Percentiles rank a stretch among this genome's conserved stretches.
Evolutionary conservation across 306 rosid genomes (phyloP).

Genomic region (Ormosia semicastrata): DNA sequence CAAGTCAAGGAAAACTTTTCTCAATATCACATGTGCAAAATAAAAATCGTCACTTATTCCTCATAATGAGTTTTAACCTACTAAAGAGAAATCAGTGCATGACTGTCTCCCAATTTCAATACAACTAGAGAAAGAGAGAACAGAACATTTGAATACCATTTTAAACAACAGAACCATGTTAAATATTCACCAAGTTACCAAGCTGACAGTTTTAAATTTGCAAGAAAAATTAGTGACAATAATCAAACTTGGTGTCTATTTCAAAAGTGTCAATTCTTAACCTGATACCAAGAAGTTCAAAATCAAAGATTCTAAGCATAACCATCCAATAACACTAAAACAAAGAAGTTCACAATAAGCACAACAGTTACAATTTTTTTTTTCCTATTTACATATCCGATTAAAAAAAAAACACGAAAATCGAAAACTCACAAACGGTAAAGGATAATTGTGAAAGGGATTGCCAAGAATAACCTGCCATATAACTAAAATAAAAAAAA

Average conservation of each 20-base stretch:
- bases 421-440: not conserved
- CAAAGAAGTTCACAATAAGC: not conserved
- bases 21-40: not conserved
- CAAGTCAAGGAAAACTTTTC: not conserved
- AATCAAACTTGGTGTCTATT: not conserved
- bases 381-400: not conserved
- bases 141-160: not conserved
- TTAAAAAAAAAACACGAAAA: not conserved
- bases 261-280: not conserved
- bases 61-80: not conserved
- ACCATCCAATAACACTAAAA: not conserved
- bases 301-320: not conserved
- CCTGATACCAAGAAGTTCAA: constrained; percentile 5
- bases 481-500: not conserved
- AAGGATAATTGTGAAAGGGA: not conserved
- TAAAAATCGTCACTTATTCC: not conserved
- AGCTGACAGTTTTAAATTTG: not conserved
- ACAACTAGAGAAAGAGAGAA: not conserved
- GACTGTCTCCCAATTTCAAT: not conserved
- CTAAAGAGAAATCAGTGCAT: not conserved
- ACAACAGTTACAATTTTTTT: not conserved
- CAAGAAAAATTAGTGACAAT: not conserved
- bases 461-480: not conserved
- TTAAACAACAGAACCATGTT: not conserved
- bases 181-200: not conserved